Base-by-base conservation (phyloP, 2,329 filamentous ascomycete species). In the Xylariomycetidae sp. region DNA sequence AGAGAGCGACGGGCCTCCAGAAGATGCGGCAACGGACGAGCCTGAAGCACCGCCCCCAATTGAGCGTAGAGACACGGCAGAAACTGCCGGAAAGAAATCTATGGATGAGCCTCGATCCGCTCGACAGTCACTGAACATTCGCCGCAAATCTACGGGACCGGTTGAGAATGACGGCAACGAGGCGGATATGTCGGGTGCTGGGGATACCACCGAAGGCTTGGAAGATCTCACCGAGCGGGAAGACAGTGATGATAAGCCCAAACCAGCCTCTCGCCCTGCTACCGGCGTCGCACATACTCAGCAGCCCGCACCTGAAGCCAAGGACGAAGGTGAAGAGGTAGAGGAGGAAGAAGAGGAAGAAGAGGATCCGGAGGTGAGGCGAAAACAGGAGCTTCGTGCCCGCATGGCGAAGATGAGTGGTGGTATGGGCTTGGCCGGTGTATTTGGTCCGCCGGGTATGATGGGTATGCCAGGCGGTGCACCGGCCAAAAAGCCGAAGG, bases 341-440 rank as follows among this genome's bases (percentile, higher is more conserved):
- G 78, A 77, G 10, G 82, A 81, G n/a, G 82, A 84, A 14, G 83
- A 87, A 19, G 85, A 89, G 29, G 85, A 89, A 18, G 86, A 94
- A 12, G 68, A 93, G 32, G 89, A 96, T 51, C 87, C 88, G 1
- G 92, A 98, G 57, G 72, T 86, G 15, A 80, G 77, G 46, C 82
- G 89, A 32, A 85, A 82, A 55, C 80, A 95, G 61, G 90, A 95
- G 56, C 70, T 98, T 19, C 79, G 92, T 39, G 88, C 92, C 41
- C 79, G 92, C 49, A 98, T 98, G 87, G 92, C 92, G 28, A 95
- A 95, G 64, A 92, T 98, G 83, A 94, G 90, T 47, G 90, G 90
- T 35, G 90, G 90, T 15, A 95, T 95, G 86, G 55, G 55, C 15
- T 47, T 96, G 82, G 79, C 87, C 56, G 86, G 87, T 49, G 92